Base-by-base conservation (phyloP, 176 grass and related monocot species). In the Juncus inflexus region DNA sequence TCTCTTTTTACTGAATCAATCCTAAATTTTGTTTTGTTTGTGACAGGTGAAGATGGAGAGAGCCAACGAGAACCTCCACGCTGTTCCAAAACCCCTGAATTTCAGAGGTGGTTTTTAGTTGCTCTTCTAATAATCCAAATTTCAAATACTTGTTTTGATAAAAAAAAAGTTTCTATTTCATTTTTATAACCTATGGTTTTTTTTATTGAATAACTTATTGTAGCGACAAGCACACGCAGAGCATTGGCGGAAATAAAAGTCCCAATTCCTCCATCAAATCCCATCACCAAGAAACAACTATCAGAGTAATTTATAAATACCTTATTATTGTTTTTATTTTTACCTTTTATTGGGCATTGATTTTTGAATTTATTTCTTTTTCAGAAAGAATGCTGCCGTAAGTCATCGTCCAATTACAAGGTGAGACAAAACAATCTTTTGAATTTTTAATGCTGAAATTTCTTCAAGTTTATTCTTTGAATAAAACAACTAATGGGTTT, bases 241-340 rank as follows among this genome's bases (percentile, higher is more conserved):
- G 84, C 79, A 56, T 74, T 91, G 63, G 70, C 38, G 72, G 82
- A 96, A n/a, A 83, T 91, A 72, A 86, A 79, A 61, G 91, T 43
- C 2, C 69, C 51, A 12, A 38, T n/a, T 5, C 79, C 78, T 0
- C 43, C 84, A 67, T 78, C 76, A 65, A 54, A 42, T 66, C 63
- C 53, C 6, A 51, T 86, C 39, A 60, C 66, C 62, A 91, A 91
- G 82, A 88, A 79, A 71, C 81, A 66, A 64, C 35, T 60, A 62
- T 12, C 66, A 55, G 79, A 89, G 84, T 91, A 86, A 86, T 83
- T 15, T 35, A 83, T 42, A 15, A 58, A 9, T 66, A 55, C 40
- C 59, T 66, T 71, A 15, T n/a, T 47, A 16, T 41, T 75, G 78
- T 62, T 11, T 43, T 50, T 6, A 41, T 73, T 43, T 76, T 64